Evolutionary conservation across 2,329 filamentous ascomycete genomes (phyloP), one percentile per base, ranked within the genome.

Genomic region (Lachnellula occidentalis): DNA sequence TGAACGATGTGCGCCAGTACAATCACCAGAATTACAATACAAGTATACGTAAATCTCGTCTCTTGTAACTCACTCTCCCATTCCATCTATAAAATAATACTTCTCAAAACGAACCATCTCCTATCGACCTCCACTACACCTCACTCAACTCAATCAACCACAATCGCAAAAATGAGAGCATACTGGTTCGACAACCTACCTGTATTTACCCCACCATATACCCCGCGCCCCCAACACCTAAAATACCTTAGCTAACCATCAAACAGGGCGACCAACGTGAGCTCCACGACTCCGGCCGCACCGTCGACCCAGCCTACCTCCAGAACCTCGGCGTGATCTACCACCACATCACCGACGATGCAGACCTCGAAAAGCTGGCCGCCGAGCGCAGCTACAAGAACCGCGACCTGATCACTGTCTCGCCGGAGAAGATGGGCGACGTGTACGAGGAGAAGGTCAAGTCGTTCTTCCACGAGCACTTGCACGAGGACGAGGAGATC

Each of bases 401-500:
- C 77, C 88, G 92, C 54, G 94, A 99, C 75, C 86, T 95, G 74
- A 88, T 97, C 70, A 88, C 82, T 57, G 89, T 99, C 21, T 95
- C 90, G 7, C 92, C 92, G 0, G 77, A 85, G 60, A 87, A 84
- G 60, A 90, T 97, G 86, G 91, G 90, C 54, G 87, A 82, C 39
- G 74, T 84, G 45, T 99, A 97, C 75, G 92, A 99, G 73, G 82
- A 88, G 60, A 97, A 97, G 73, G 90, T 99, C 59, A 92, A 90
- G 76, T 83, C 74, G 62, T 99, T 99, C 77, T 99, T 97, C 76
- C 72, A 88, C 65, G 94, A 99, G 78, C 94, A 99, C 71, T 72
- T 99, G 66, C 94, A 99, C 70, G 94, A 99, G 76, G 94, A 99
- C 64, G 94, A 99, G 75, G 94, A 99, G 79, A 99, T 99, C 62